Evolutionary conservation across 2,329 filamentous ascomycete genomes (phyloP).

Genomic region (Bipolaris victoriae): DNA sequence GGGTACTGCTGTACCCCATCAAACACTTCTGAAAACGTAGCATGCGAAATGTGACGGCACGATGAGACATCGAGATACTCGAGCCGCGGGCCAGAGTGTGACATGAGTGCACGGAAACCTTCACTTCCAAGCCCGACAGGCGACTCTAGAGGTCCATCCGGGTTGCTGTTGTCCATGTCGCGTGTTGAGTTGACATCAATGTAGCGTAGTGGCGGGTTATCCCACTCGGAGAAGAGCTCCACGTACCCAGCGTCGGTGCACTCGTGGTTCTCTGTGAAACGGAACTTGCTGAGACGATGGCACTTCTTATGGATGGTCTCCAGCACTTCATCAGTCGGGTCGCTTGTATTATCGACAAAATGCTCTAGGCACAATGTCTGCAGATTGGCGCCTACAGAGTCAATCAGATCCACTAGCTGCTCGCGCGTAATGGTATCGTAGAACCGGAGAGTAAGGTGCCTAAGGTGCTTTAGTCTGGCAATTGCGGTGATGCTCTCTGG

Average conservation of each 20-base stretch:
- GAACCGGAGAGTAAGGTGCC: slow-evolving; percentile 77
- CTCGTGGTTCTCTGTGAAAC: slow-evolving; percentile 76
- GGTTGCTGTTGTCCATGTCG: slow-evolving; percentile 72
- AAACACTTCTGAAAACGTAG: slow-evolving; percentile 79
- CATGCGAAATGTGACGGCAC: slow-evolving; percentile 78
- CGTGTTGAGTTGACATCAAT: slow-evolving; percentile 80
- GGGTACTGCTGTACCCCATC: slow-evolving; percentile 66
- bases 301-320: slow-evolving; percentile 74
- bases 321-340: slow-evolving; percentile 60
- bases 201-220: slow-evolving; percentile 71
- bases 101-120: slow-evolving; percentile 82
- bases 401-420: slow-evolving; percentile 66
- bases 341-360: slow-evolving; percentile 70
- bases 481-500: slow-evolving; percentile 70
- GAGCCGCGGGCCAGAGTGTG: slow-evolving; percentile 74
- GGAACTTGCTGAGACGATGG: slow-evolving; percentile 72
- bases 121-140: slow-evolving; percentile 74
- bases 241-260: slow-evolving; percentile 78
- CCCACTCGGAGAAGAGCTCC: slow-evolving; percentile 76
- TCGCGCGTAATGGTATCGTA: slow-evolving; percentile 63
- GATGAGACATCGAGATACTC: slow-evolving; percentile 77
- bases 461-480: slow-evolving; percentile 65
- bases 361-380: slow-evolving; percentile 77
- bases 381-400: slow-evolving; percentile 68
- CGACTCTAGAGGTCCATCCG: slow-evolving; percentile 64